Percentiles rank a stretch among this genome's conserved stretches.
These are phyloP conservation scores for Gillenia trifoliata DNA, from an alignment of 306 rosid genomes.

Conservation along the genomic window DNA sequence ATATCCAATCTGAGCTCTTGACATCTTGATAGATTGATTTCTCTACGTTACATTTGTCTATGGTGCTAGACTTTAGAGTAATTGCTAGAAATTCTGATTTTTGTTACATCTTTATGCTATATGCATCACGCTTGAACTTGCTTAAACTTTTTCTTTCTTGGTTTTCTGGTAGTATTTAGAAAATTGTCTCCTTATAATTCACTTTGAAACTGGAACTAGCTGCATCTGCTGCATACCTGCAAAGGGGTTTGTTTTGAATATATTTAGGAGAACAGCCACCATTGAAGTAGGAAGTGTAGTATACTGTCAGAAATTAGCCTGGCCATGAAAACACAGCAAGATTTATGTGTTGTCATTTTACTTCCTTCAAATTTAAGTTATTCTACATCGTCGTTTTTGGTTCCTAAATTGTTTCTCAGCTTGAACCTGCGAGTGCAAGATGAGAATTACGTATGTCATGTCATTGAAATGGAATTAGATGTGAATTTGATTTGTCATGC, in stretches of 20 bases:
- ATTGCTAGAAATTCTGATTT: background rate
- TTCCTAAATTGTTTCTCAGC: background rate
- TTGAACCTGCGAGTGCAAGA: background rate
- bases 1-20: background rate
- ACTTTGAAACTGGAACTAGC: background rate
- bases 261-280: background rate
- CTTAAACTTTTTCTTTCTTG: background rate
- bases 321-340: too few relatives aligned
- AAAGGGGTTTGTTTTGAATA: background rate
- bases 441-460: too few relatives aligned
- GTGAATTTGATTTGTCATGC: background rate
- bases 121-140: too few relatives aligned
- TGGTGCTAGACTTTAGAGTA: background rate
- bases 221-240: background rate
- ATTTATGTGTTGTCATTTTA: background rate
- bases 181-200: background rate
- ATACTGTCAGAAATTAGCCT: background rate
- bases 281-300: background rate
- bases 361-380: background rate
- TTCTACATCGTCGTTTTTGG: background rate
- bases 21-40: background rate
- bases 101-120: constrained; percentile 3
- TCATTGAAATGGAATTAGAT: too few relatives aligned
- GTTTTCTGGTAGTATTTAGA: background rate
- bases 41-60: background rate